Base-by-base conservation (phyloP, 441 rosid genomes). In the Eruca vesicaria region DNA sequence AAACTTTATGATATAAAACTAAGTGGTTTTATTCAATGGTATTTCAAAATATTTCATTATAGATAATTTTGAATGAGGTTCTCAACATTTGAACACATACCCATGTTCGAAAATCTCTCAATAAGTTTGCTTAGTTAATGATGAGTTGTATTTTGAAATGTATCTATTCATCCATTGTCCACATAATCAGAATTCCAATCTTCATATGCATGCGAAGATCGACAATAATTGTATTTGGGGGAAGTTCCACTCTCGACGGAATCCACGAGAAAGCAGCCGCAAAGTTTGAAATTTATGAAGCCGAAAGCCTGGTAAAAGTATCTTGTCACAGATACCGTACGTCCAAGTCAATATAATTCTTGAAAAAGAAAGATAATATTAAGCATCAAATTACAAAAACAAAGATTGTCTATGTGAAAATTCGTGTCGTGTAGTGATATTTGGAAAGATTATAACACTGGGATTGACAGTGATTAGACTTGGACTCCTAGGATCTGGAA, bases 201-300 rank as follows among this genome's bases (percentile, higher is more conserved):
- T 66, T 74, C 72, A 74, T 67, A 68, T 74, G 73, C 78, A 74
- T 74, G 78, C 78, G 61, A 67, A 48, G 55, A 67, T 67, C 20
- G 67, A 67, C 14, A 74, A 48, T 67, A 5, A 29, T 0, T 1
- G 55, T 48, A 74, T 74, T 31, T 50, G 73, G 68, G 68, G 18
- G 55, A 26, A 48, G 53, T 74, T 74, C 72, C 78, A 74, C 12
- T 66, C 71, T 16, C 11, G 28, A 66, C 72, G 74, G 74, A 75
- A 75, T 75, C 57, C 62, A 36, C 58, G 74, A 23, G 65, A 69
- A 69, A 69, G 79, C 70, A 55, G 74, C 79, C 74, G 79, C 70
- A 75, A 69, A 19, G 0, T 53, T 75, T 75, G 79, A 75, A 55
- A 45, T 38, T 23, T 62, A 35, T 41, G 58, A 38, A 75, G 74